Evolutionary conservation across 306 rosid species (phyloP).

Genomic region (Prunus fruticosa): DNA sequence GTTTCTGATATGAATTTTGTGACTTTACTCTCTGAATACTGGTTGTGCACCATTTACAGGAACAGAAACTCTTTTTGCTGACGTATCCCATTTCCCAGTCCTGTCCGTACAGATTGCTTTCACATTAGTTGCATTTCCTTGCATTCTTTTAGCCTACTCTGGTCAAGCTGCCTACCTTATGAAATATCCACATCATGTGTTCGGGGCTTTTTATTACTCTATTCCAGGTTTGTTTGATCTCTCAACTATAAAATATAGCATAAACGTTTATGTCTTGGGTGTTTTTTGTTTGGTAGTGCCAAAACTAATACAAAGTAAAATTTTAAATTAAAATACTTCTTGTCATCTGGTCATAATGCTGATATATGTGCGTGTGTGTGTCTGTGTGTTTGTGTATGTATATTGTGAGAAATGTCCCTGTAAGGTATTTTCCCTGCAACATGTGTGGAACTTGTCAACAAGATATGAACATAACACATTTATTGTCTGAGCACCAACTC

Average conservation of each 20-base stretch:
- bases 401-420: too few species aligned
- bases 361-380: too few species aligned
- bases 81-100: conserved; percentile 91
- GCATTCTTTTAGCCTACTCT: conserved; percentile 53
- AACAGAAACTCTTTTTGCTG: conserved; percentile 94
- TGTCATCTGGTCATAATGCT: too few species aligned
- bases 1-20: neutral
- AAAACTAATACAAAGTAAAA: neutral
- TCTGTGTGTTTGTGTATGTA: too few species aligned
- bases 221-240: conserved; percentile 71
- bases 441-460: neutral
- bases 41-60: conserved; percentile 52
- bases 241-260: neutral
- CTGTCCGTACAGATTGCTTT: conserved; percentile 89
- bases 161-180: conserved; percentile 27
- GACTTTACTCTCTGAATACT: conserved; percentile 18
- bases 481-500: neutral
- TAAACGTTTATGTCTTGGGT: neutral
- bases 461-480: neutral
- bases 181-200: conserved; percentile 45
- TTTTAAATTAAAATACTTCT: neutral
- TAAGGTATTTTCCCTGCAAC: too few species aligned
- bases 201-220: conserved; percentile 73
- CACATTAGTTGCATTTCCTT: conserved; percentile 86
- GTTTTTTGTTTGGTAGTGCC: neutral